Base-by-base conservation (phyloP, 306 rosid species). In the Begonia masoniana region DNA sequence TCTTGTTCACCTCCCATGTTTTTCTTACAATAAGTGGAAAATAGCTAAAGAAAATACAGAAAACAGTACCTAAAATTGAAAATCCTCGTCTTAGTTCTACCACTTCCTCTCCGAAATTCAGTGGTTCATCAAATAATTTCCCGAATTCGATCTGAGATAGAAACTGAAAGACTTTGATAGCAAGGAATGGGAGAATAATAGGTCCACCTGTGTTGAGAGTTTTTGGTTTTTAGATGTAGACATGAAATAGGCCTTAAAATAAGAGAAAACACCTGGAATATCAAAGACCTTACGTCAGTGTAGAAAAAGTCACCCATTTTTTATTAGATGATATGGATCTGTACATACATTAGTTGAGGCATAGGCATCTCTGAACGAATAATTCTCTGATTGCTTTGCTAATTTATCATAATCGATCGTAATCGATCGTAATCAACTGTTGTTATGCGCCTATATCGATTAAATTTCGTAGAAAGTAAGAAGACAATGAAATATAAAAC, bases 71-170 rank as follows among this genome's bases (percentile, higher is more conserved):
- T 60, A 15, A 12, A n/a, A 46, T 58, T 49, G 15, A 62, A 54
- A 71, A 13, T 2, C 54, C 67, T 59, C 65, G 82, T 95, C 86
- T 78, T 69, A 50, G 84, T 45, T 45, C 14, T 45, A 3, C 62
- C 53, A 70, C 83, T 66, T 50, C 74, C 52, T 56, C 53, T 59
- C 55, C 57, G 56, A 58, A 68, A 65, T 63, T 72, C 72, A 46
- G 15, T 45, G 49, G 15, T n/a, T 45, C 49, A 45, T 45, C 13
- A 45, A 45, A 45, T 0, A 45, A 2, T 45, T 4, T 45, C n/a
- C 15, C 9, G 49, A n/a, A 45, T 6, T 6, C 15, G 15, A 45
- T 45, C 49, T 7, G 49, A n/a, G 7, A 1, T 12, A 45, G 49
- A 45, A 45, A 45, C 13, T n/a, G 15, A 45, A 45, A 45, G 49